Base-by-base conservation (phyloP, 2,329 filamentous ascomycete species). In the Fusarium veterinarium region DNA sequence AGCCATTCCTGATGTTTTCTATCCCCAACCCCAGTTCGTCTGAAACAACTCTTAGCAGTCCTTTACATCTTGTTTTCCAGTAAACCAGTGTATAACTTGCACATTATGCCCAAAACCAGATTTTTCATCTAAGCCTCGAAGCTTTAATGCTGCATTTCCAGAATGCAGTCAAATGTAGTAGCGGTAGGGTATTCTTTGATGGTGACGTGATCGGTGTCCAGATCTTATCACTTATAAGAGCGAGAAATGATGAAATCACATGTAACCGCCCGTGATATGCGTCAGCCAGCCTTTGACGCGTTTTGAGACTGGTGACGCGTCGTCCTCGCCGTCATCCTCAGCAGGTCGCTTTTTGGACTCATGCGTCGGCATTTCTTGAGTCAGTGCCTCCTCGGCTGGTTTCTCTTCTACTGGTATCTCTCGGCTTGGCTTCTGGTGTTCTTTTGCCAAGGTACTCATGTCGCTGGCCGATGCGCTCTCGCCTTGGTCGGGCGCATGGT, bases 381-480 rank as follows among this genome's bases (percentile, higher is more conserved):
- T 33, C 25, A 7, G 40, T 8, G 23, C 23, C 40, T 57, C 53
- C 9, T 35, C 30, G 7, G 23, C 40, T 20, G 53, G 13, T 17
- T 19, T 28, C 19, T 53, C 25, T 40, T 67, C 30, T 5, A 40
- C 48, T 10, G 53, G 23, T 4, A 28, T 14, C 23, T 48, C 53
- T 13, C 42, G 30, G 17, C 23, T 28, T 35, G 53, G 41, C 7
- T 57, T 46, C n/a, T 46, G 53, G 11, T 53, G 35, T 7, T 53
- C 49, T 7, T 64, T 55, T 17, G 35, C n/a, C n/a, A 38, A 35
- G 19, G 49, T 45, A 4, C 44, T 42, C 41, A 62, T 46, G 10
- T 67, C 63, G 31, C 64, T 67, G 4, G 64, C 67, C 6, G 64
- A 48, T 17, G 65, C 56, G 16, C 65, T 68, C n/a, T 68, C 14